Conservation (phyloP, 2,329 filamentous ascomycete species). For the Colletotrichum endophyticum region DNA sequence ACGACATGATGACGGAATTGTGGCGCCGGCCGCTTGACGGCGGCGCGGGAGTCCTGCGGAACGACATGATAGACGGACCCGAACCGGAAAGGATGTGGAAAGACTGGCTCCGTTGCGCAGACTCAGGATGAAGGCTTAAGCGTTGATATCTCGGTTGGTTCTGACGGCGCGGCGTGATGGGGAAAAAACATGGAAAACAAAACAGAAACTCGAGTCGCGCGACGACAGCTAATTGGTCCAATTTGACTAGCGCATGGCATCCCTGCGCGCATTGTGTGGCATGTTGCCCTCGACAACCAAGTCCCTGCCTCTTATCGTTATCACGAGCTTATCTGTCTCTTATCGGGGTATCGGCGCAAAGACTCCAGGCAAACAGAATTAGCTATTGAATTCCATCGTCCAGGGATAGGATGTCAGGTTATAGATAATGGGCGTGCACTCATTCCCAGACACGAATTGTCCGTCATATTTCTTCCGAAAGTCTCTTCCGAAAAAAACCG, state of each 20-base stretch:
- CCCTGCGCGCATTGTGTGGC: background rate
- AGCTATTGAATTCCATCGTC: background rate
- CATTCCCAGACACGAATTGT: background rate
- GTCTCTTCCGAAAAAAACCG: no score
- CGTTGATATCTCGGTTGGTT: background rate
- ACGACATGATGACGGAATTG: background rate
- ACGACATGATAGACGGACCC: background rate
- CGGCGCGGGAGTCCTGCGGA: background rate
- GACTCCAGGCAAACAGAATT: background rate
- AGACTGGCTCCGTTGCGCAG: background rate
- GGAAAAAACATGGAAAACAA: background rate
- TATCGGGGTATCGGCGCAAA: background rate
- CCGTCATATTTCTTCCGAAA: no score
- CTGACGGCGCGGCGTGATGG: background rate
- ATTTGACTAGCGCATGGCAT: background rate
- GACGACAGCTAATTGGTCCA: background rate
- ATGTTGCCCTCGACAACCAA: background rate
- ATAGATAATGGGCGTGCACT: background rate
- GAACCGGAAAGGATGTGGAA: background rate
- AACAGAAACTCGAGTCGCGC: background rate
- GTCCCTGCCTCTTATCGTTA: background rate
- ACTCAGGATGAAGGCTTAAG: background rate
- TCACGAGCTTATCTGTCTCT: background rate
- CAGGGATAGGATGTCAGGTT: background rate
- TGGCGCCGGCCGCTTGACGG: background rate